A percentile compares a stretch with the other conserved stretches of the same genome.
Conservation (phyloP, 163 green algal genomes). For the Chlamydomonas reinhardtii region DNA sequence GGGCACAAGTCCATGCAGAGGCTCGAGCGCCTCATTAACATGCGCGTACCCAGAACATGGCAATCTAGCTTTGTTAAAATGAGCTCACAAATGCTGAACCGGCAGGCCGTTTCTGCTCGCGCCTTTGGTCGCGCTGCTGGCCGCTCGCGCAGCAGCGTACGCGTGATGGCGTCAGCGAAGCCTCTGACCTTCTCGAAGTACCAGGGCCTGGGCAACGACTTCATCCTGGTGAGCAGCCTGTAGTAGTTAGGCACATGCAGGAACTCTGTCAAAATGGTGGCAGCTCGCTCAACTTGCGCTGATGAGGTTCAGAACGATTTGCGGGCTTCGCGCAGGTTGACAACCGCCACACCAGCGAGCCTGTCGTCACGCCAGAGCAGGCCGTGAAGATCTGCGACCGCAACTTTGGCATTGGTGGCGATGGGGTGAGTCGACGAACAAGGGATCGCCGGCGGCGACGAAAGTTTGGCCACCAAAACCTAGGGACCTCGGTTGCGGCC, state of each 20-base stretch:
- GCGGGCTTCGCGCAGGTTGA: constrained; percentile 84
- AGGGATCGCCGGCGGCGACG: too few relatives aligned
- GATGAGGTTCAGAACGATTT: too few relatives aligned
- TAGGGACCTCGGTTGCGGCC: too few relatives aligned
- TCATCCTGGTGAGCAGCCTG: constrained; percentile 90
- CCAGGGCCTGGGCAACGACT: constrained; percentile 99
- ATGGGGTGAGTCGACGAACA: constrained; percentile 82
- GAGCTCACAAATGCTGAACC: neutral
- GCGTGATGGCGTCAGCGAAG: constrained; percentile 10
- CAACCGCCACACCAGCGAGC: constrained; percentile 86
- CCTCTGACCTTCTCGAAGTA: constrained; percentile 94
- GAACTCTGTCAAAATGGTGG: too few relatives aligned
- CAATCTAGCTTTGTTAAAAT: neutral
- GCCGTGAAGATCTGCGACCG: constrained; percentile 93
- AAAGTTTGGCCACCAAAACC: too few relatives aligned
- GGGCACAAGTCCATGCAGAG: too few relatives aligned
- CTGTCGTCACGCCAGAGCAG: constrained; percentile 86
- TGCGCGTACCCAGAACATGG: too few relatives aligned
- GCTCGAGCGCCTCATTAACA: too few relatives aligned
- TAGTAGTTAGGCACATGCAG: too few relatives aligned
- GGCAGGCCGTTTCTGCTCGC: neutral
- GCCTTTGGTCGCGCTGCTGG: neutral
- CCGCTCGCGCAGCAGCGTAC: neutral
- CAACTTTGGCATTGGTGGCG: constrained; percentile 97
- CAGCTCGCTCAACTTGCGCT: too few relatives aligned